Percentiles rank a stretch among this genome's conserved stretches.
Evolutionary conservation across 129 eudicot species (phyloP).

Genomic region (Artemisia annua): DNA sequence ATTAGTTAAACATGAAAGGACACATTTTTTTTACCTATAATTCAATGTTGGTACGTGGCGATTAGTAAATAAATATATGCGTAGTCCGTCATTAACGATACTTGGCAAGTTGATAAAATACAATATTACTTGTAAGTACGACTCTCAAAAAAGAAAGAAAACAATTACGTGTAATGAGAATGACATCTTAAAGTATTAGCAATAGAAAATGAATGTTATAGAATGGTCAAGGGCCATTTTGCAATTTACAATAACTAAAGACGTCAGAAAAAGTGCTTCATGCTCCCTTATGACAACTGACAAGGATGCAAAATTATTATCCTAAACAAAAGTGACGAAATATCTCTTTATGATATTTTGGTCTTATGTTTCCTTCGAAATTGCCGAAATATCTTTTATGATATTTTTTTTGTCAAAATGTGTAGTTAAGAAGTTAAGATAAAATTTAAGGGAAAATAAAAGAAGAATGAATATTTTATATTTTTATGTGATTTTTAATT

Average conservation of each 20-base stretch:
- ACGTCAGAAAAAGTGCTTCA: neutral
- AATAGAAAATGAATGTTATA: neutral
- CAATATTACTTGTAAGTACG: neutral
- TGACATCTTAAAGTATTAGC: neutral
- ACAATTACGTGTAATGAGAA: slow-evolving; percentile 7
- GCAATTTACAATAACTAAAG: slow-evolving; percentile 10
- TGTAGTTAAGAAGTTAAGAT: no score
- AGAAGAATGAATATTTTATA: no score
- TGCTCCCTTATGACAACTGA: slow-evolving; percentile 21
- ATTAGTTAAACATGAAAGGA: no score
- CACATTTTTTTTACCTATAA: no score
- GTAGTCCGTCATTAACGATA: no score
- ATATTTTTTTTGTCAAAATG: no score
- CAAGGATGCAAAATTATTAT: neutral
- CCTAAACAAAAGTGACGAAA: slow-evolving; percentile 9
- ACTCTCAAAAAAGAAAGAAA: no score
- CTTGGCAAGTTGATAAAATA: neutral
- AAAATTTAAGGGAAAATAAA: no score
- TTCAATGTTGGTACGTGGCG: no score
- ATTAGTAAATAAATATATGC: no score
- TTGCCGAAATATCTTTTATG: no score
- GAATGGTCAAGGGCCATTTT: slow-evolving; percentile 19
- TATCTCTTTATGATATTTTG: slow-evolving; percentile 14
- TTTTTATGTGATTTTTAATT: no score
- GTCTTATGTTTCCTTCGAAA: neutral